Evolutionary conservation across 306 rosid genomes (phyloP), one percentile per base, ranked within the genome.

Genomic region (Medicago arabica): DNA sequence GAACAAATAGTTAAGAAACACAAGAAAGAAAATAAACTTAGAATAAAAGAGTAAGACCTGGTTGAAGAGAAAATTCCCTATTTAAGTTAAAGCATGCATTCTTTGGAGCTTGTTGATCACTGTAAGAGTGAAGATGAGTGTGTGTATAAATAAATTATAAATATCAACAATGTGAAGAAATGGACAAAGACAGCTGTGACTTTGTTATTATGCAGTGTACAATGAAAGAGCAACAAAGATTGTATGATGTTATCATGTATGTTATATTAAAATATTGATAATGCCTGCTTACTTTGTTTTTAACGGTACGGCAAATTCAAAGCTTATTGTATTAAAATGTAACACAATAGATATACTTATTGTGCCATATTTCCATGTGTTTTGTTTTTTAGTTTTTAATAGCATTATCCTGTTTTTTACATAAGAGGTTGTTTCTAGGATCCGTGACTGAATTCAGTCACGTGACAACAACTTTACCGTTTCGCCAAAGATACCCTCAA

Each of bases 131-230:
- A 7, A 53, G 28, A 53, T 2, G 59, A 53, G 25, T 53, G 25
- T 53, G 25, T 53, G 59, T 53, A 53, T 53, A 53, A 53, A 53
- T 53, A 53, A 14, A 47, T 47, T 7, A 51, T 51, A 51, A 51
- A 7, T 51, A 53, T 53, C 5, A 53, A 53, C 25, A 53, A 53
- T 12, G 59, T 17, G 13, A 53, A 53, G 59, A 17, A 53, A 17
- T 17, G 13, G 59, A 53, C 59, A 53, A 17, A 17, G 59, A 16
- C 25, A 53, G 18, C 5, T 53, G 59, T 17, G 59, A 53, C 23
- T 17, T 53, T 53, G 59, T 16, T 53, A 17, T 47, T 47, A 47
- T 47, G 54, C 17, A 47, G 54, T 53, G 11, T 53, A 53, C 59
- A 53, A 53, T 53, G 59, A 53, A 9, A 9, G 25, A 53, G 0